Conservation (phyloP, 2,329 filamentous ascomycete genomes). For the Diaporthe vaccinii region DNA sequence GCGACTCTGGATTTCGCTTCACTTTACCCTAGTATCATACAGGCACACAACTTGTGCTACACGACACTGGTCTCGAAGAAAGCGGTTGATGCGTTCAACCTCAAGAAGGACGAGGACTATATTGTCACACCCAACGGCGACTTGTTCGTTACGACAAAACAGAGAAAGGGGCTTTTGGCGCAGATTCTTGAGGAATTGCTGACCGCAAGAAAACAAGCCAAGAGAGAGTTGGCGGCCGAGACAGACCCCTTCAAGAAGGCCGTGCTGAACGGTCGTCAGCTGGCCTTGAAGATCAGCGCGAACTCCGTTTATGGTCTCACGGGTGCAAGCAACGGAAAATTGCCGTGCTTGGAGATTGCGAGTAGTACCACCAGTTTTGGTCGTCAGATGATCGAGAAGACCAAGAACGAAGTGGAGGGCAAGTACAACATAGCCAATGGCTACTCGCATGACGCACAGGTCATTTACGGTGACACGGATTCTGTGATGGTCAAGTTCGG, state of each 20-base stretch:
- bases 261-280: conserved; percentile 94
- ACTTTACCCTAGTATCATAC: conserved; percentile 98
- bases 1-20: conserved; percentile 99
- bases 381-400: conserved; percentile 98
- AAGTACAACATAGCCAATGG: conserved; percentile 94
- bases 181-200: conserved; percentile 97
- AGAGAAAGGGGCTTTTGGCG: conserved; percentile 90
- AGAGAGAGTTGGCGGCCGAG: conserved; percentile 88
- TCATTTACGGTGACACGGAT: conserved; percentile 99
- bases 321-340: conserved; percentile 93
- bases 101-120: conserved; percentile 94
- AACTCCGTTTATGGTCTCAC: conserved; percentile 99
- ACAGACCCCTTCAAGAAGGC: conserved; percentile 98
- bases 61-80: conserved; percentile 89
- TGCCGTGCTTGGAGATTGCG: conserved; percentile 94
- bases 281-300: conserved; percentile 95
- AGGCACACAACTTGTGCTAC: conserved; percentile 98
- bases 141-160: conserved; percentile 88
- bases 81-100: conserved; percentile 79
- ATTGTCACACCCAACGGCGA: conserved; percentile 96
- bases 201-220: conserved; percentile 92
- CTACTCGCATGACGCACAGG: conserved; percentile 93
- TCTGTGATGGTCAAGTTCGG: conserved; percentile 99
- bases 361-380: conserved; percentile 98
- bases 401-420: conserved; percentile 93